Evolutionary conservation across 2,329 filamentous ascomycete genomes (phyloP).

Genomic region (Cladosporium sp.): DNA sequence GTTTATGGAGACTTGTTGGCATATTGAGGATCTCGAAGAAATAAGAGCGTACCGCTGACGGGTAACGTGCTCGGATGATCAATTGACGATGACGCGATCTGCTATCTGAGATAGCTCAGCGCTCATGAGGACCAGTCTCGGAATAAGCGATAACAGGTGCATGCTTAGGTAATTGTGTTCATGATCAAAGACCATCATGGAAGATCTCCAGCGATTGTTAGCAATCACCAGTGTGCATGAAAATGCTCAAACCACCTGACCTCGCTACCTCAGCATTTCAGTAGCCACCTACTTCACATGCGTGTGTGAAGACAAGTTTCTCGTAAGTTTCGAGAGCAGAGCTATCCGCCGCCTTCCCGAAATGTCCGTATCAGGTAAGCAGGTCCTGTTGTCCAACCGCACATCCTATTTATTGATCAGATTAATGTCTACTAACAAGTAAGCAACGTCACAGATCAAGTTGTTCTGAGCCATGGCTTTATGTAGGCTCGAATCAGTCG

Average conservation of each 20-base stretch:
- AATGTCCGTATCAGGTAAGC: neutral
- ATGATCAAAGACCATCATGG: too few species aligned
- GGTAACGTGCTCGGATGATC: slow-evolving; percentile 9
- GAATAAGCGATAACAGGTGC: neutral
- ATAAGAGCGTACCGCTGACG: slow-evolving; percentile 9
- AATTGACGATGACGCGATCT: slow-evolving; percentile 10
- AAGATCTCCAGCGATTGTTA: too few species aligned
- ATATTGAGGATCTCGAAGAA: neutral
- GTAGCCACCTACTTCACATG: too few species aligned
- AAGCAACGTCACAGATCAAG: too few species aligned
- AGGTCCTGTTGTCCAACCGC: neutral
- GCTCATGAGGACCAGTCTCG: neutral
- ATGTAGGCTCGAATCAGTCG: neutral
- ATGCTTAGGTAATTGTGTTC: neutral
- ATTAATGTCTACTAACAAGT: too few species aligned
- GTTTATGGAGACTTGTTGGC: neutral
- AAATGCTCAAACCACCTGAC: neutral
- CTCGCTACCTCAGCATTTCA: neutral
- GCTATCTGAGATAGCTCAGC: neutral
- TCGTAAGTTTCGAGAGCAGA: neutral
- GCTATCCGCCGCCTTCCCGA: neutral
- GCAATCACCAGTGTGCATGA: too few species aligned
- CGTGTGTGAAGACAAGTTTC: neutral
- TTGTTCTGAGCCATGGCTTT: too few species aligned
- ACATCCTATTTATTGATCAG: too few species aligned